Conservation (phyloP, 2,329 filamentous ascomycete species). For the Scopulariopsis brevicaulis region DNA sequence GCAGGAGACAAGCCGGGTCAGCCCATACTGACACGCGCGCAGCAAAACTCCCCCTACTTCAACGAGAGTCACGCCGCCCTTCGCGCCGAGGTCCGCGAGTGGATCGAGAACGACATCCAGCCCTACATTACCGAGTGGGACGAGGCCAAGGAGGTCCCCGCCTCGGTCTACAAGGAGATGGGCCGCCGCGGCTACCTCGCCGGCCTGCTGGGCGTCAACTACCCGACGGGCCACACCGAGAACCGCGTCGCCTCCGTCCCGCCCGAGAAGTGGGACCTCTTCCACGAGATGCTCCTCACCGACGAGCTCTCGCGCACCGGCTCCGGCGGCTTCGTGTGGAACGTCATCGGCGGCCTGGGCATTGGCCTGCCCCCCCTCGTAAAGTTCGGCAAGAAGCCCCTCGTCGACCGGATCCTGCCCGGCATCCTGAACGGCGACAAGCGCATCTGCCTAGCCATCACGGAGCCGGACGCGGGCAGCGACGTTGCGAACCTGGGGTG, state of each 20-base stretch:
- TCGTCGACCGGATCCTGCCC: constrained; percentile 81
- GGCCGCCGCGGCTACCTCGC: constrained; percentile 85
- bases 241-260: constrained; percentile 66
- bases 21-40: not conserved
- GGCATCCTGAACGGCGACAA: constrained; percentile 86
- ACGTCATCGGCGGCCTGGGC: constrained; percentile 89
- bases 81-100: constrained; percentile 81
- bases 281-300: constrained; percentile 93
- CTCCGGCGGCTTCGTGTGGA: constrained; percentile 93
- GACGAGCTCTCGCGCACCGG: constrained; percentile 86
- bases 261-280: constrained; percentile 90
- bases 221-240: constrained; percentile 63
- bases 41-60: constrained; percentile 96
- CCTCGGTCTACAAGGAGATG: constrained; percentile 89
- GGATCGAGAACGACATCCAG: constrained; percentile 83
- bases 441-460: constrained; percentile 95
- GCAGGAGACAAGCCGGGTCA: too few species aligned
- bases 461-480: constrained; percentile 87
- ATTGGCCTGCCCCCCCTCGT: constrained; percentile 87
- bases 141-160: constrained; percentile 81
- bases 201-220: constrained; percentile 78
- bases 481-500: constrained; percentile 94
- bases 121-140: constrained; percentile 95
- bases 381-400: constrained; percentile 78
- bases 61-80: constrained; percentile 89